phyloP scores from a whole-genome alignment of 768 basidiomycete genomes.

The Auriscalpium vulgare region DNA sequence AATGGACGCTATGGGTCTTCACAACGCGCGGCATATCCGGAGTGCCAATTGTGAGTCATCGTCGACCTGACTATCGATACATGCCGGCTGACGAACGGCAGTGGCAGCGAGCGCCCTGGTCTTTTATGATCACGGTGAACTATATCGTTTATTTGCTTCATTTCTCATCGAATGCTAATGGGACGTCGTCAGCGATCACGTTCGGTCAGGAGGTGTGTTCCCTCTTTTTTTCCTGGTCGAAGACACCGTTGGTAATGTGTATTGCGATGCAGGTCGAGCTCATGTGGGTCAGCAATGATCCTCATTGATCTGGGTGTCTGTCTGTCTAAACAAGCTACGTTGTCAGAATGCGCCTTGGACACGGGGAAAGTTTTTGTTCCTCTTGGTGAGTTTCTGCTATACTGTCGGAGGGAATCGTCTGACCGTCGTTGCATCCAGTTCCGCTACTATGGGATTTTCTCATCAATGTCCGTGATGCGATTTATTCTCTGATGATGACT shows the following conservation, averaged over 20 bases:
- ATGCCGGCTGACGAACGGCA: neutral
- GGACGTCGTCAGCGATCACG: neutral
- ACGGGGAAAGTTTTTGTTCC: neutral
- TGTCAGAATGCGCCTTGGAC: neutral
- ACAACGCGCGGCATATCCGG: no score
- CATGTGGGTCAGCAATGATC: neutral
- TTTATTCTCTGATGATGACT: neutral
- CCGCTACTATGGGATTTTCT: neutral
- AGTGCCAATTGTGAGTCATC: no score
- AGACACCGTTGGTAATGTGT: neutral
- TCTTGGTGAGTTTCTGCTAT: neutral
- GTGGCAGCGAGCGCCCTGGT: neutral
- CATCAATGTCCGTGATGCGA: neutral
- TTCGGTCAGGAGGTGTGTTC: neutral
- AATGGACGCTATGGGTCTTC: no score
- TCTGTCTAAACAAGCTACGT: neutral
- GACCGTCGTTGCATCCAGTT: neutral
- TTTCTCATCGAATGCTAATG: neutral
- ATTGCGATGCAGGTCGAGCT: neutral
- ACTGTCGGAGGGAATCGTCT: neutral
- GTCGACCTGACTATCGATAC: no score
- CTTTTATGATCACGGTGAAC: neutral
- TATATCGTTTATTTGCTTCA: neutral
- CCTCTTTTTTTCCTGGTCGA: neutral
- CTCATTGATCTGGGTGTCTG: no score